A percentile compares a stretch with the other conserved stretches of the same genome.
These are phyloP conservation scores for Plasmodium chabaudi DNA, from an alignment of 169 alveolate species.

Conservation along the genomic window DNA sequence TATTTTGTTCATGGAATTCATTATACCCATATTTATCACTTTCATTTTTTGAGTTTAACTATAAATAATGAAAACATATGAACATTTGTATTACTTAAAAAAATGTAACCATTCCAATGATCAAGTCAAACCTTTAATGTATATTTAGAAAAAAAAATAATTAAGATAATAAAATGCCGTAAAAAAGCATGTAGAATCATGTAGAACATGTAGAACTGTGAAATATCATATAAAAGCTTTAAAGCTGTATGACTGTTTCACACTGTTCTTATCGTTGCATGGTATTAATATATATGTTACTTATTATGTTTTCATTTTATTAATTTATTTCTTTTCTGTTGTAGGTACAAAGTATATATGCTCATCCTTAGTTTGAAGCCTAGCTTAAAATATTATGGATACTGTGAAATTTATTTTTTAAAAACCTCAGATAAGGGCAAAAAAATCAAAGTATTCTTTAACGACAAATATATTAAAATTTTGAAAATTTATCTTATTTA, in stretches of 20 bases:
- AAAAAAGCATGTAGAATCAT: neutral
- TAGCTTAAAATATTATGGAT: slow-evolving; percentile 33
- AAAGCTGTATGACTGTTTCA: no score
- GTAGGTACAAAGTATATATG: slow-evolving; percentile 47
- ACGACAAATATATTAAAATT: slow-evolving; percentile 13
- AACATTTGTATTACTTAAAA: slow-evolving; percentile 47
- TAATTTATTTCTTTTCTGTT: neutral
- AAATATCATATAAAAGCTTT: no score
- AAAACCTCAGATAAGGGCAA: neutral
- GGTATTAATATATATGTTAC: no score
- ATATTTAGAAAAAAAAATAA: neutral
- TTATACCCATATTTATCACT: neutral
- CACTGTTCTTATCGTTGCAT: no score
- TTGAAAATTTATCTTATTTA: slow-evolving; percentile 1
- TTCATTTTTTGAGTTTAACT: slow-evolving; percentile 1
- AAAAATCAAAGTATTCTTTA: slow-evolving; percentile 13
- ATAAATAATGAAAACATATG: slow-evolving; percentile 9
- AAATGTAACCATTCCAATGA: slow-evolving; percentile 6
- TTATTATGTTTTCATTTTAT: no score
- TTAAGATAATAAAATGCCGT: neutral
- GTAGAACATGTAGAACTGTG: neutral
- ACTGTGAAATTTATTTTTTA: slow-evolving; percentile 8
- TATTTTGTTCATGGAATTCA: neutral
- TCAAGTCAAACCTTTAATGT: slow-evolving; percentile 28
- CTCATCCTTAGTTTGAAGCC: slow-evolving; percentile 16